phyloP scores from a whole-genome alignment of 2,329 filamentous ascomycete genomes.

The Pseudogymnoascus sp. region DNA sequence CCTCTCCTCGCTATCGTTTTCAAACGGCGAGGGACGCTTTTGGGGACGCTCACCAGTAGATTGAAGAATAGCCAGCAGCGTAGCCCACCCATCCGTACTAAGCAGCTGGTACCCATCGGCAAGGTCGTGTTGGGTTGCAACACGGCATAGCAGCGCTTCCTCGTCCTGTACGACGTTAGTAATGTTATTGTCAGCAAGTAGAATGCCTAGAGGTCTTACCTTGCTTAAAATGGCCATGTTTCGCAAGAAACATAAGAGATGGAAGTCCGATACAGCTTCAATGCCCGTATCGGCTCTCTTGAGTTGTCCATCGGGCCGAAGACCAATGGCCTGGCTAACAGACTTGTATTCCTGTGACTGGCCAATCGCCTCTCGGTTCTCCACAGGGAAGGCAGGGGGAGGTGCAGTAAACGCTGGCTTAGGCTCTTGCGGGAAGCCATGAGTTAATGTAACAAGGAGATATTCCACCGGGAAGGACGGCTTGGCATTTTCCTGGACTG shows the following conservation, averaged over 20 bases:
- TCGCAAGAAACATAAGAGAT: slow-evolving; percentile 82
- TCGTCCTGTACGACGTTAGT: slow-evolving; percentile 60
- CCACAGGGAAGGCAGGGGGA: slow-evolving; percentile 68
- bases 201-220: slow-evolving; percentile 45
- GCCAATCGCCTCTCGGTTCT: slow-evolving; percentile 82
- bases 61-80: slow-evolving; percentile 84
- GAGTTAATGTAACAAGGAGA: slow-evolving; percentile 87
- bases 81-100: slow-evolving; percentile 88
- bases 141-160: slow-evolving; percentile 74
- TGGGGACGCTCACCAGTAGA: slow-evolving; percentile 94
- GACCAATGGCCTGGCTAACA: slow-evolving; percentile 58
- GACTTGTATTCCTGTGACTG: slow-evolving; percentile 72
- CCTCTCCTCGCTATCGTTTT: slow-evolving; percentile 28
- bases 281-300: slow-evolving; percentile 56
- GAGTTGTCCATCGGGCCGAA: slow-evolving; percentile 46
- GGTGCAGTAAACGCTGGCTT: slow-evolving; percentile 66
- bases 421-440: slow-evolving; percentile 81
- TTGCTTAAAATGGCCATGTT: slow-evolving; percentile 74
- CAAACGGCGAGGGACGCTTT: slow-evolving; percentile 52
- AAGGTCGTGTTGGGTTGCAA: slow-evolving; percentile 73
- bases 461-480: slow-evolving; percentile 96
- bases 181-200: slow-evolving; percentile 15
- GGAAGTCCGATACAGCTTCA: slow-evolving; percentile 79
- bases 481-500: slow-evolving; percentile 95
- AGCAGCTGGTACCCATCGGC: slow-evolving; percentile 76